Conservation (phyloP, 371 early-diverging fungal species). For the Mortierella sp. region DNA sequence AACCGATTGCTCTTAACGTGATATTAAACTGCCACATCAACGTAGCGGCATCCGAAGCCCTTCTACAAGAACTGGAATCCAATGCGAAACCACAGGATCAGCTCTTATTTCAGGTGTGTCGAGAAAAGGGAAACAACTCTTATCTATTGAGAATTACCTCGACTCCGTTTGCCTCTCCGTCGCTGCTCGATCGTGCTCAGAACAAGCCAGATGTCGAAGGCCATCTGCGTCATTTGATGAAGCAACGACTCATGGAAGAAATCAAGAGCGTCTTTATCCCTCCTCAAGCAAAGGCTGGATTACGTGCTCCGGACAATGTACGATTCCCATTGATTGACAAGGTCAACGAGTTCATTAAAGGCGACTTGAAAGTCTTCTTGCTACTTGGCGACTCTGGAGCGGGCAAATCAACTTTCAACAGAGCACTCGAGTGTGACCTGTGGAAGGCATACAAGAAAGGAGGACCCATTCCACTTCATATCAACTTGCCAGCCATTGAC, state of each 20-base stretch:
- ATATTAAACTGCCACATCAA: too few species aligned
- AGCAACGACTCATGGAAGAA: background rate
- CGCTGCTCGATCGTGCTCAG: conserved; percentile 1
- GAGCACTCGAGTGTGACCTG: background rate
- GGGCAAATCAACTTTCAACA: conserved; percentile 18
- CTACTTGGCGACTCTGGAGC: conserved; percentile 15
- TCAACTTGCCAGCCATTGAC: conserved; percentile 2
- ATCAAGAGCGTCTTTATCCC: background rate
- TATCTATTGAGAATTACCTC: too few species aligned
- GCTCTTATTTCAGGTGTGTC: too few species aligned
- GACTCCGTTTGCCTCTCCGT: too few species aligned
- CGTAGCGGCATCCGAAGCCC: too few species aligned
- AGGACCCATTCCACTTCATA: conserved; percentile 1
- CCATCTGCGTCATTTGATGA: background rate
- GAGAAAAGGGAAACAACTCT: too few species aligned
- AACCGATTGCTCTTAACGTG: too few species aligned
- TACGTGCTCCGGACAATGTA: background rate
- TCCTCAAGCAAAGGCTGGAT: background rate
- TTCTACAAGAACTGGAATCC: too few species aligned
- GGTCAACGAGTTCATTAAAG: background rate
- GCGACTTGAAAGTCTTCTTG: conserved; percentile 5
- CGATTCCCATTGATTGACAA: background rate
- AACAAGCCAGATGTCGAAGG: background rate
- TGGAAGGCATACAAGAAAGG: conserved; percentile 3
- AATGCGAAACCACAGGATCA: too few species aligned